Evolutionary conservation across 495 filamentous ascomycete genomes (phyloP).

Genomic region (Xylaria palmicola): DNA sequence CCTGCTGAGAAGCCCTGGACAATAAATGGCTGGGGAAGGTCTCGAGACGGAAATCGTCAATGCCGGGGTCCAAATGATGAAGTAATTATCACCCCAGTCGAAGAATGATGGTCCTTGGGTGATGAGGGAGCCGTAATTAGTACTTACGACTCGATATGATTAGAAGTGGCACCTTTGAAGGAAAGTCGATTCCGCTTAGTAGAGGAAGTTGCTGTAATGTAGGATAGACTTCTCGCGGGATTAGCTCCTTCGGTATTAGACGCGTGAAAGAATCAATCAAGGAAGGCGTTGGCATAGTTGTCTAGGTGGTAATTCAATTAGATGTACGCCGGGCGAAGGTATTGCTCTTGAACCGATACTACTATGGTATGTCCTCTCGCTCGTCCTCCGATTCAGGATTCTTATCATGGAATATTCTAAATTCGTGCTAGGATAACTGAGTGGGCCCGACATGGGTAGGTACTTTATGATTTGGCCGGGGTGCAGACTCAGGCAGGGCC

Average conservation of each 20-base stretch:
- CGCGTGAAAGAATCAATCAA: neutral
- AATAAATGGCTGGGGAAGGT: constrained; percentile 39
- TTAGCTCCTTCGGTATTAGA: too few relatives aligned
- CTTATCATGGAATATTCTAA: constrained; percentile 31
- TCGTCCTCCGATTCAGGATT: constrained; percentile 25
- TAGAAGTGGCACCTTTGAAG: neutral
- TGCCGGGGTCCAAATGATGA: constrained; percentile 5
- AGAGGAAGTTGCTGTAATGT: neutral
- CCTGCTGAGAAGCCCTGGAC: constrained; percentile 33
- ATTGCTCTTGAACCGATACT: constrained; percentile 25
- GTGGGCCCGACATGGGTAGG: constrained; percentile 33
- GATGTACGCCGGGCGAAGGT: constrained; percentile 19
- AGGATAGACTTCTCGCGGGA: too few relatives aligned
- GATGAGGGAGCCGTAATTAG: neutral
- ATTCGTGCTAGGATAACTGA: constrained; percentile 20
- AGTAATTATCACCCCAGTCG: constrained; percentile 15
- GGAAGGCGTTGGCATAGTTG: neutral
- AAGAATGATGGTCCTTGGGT: constrained; percentile 1
- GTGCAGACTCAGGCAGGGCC: constrained; percentile 28
- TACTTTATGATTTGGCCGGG: constrained; percentile 31
- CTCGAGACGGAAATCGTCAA: constrained; percentile 12
- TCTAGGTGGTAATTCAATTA: neutral
- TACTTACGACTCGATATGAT: constrained; percentile 1
- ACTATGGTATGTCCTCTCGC: constrained; percentile 18
- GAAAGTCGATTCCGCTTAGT: neutral